A percentile compares a stretch with the other conserved stretches of the same genome.
Evolutionary conservation across 345 rosid species (phyloP).

Genomic region (Lenwebbia sp.): DNA sequence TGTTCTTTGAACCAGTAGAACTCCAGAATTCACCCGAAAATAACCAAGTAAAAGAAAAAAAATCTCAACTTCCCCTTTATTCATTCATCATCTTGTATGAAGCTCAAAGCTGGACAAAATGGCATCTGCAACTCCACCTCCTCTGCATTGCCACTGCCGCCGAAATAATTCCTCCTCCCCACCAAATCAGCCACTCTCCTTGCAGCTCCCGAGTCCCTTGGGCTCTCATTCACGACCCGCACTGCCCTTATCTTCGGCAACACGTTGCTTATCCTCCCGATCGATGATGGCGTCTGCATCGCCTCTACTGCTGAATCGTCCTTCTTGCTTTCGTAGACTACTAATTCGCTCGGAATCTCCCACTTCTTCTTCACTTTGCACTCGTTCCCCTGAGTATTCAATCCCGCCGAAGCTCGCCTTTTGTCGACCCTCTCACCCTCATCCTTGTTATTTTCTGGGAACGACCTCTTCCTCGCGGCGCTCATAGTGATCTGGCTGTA

Average conservation of each 20-base stretch:
- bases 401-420: constrained; percentile 35
- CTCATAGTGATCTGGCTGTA: constrained; percentile 34
- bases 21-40: not conserved
- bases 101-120: constrained; percentile 35
- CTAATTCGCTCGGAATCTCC: constrained; percentile 70
- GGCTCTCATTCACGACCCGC: constrained; percentile 43
- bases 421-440: constrained; percentile 46
- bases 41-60: not conserved
- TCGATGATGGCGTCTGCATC: constrained; percentile 14
- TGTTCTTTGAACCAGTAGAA: not conserved
- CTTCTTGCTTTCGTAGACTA: constrained; percentile 19
- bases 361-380: constrained; percentile 78
- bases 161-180: constrained; percentile 44
- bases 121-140: not conserved
- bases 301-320: constrained; percentile 4
- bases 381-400: constrained; percentile 8
- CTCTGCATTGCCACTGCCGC: constrained; percentile 11
- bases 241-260: constrained; percentile 69
- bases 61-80: not conserved
- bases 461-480: constrained; percentile 48
- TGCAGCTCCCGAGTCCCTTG: constrained; percentile 85
- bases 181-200: constrained; percentile 78
- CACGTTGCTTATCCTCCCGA: constrained; percentile 10
- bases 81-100: constrained; percentile 20
- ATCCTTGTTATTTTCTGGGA: constrained; percentile 57